phyloP scores from a whole-genome alignment of 495 filamentous ascomycete species.

The Neurospora africana region DNA sequence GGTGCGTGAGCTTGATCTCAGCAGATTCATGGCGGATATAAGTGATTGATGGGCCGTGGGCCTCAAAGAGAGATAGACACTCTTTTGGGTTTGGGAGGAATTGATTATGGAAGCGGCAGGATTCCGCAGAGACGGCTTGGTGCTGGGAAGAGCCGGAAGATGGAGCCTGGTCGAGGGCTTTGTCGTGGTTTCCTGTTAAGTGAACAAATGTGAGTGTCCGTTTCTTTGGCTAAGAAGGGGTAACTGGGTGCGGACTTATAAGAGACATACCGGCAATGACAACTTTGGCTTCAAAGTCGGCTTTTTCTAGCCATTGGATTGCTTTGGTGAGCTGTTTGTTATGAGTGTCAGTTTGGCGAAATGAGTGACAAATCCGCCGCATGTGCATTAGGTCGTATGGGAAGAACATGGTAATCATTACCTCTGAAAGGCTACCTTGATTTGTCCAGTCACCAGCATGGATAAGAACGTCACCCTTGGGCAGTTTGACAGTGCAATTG shows the following conservation, averaged over 20 bases:
- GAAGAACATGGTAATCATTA: neutral
- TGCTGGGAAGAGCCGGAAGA: conserved; percentile 29
- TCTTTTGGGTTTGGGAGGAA: conserved; percentile 43
- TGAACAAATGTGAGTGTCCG: neutral
- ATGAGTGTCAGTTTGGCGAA: neutral
- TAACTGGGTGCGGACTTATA: conserved; percentile 7
- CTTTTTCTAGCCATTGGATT: conserved; percentile 67
- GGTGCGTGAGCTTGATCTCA: conserved; percentile 43
- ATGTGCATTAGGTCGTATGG: neutral
- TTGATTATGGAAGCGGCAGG: conserved; percentile 42
- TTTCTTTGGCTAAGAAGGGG: neutral
- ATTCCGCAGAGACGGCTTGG: neutral
- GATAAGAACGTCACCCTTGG: conserved; percentile 77
- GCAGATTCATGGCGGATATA: conserved; percentile 56
- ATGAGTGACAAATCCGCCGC: neutral
- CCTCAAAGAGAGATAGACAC: conserved; percentile 44
- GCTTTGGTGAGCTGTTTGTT: conserved; percentile 26
- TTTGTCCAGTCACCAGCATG: conserved; percentile 88
- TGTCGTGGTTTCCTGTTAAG: conserved; percentile 63
- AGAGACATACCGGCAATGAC: conserved; percentile 61
- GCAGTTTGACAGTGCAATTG: conserved; percentile 54
- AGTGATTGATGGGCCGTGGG: conserved; percentile 44
- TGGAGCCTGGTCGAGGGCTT: conserved; percentile 57
- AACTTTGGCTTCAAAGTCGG: conserved; percentile 73
- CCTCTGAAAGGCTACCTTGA: conserved; percentile 51